A percentile compares a stretch with the other conserved stretches of the same genome.
phyloP scores from a whole-genome alignment of 306 rosid species.

The Glycine soja region DNA sequence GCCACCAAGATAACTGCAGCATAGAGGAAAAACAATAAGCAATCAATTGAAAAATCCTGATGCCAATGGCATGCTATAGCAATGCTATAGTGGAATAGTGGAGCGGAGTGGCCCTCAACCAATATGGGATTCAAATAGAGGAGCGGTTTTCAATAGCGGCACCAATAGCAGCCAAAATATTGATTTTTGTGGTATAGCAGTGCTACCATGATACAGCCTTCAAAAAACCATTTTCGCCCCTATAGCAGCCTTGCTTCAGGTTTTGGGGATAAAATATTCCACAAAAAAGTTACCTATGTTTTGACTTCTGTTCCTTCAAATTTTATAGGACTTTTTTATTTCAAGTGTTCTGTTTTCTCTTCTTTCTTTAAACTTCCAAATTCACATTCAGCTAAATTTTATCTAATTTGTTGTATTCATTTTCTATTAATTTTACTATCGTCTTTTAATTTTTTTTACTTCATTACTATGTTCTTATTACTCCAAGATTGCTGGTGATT shows the following conservation, averaged over 20 bases:
- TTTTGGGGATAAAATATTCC: not conserved
- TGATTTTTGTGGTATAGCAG: not conserved
- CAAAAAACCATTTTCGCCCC: not conserved
- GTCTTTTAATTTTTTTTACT: not conserved
- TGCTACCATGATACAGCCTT: not conserved
- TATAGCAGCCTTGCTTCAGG: not conserved
- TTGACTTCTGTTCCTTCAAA: not conserved
- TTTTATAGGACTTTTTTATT: not conserved
- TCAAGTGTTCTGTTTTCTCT: not conserved
- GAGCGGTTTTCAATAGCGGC: not conserved
- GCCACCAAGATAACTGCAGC: slow-evolving; percentile 95
- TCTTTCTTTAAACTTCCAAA: not conserved
- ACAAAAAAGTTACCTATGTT: not conserved
- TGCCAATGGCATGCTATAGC: not conserved
- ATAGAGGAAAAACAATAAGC: slow-evolving; percentile 41
- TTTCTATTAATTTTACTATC: not conserved
- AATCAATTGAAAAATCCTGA: slow-evolving; percentile 18
- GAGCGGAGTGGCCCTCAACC: not conserved
- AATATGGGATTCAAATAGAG: not conserved
- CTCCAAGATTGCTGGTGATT: not conserved
- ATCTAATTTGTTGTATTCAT: not conserved
- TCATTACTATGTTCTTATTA: not conserved
- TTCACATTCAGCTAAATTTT: not conserved
- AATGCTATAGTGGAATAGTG: not conserved
- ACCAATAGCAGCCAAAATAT: not conserved